phyloP scores from a whole-genome alignment of 2,329 filamentous ascomycete species.

The Beauveria australis region DNA sequence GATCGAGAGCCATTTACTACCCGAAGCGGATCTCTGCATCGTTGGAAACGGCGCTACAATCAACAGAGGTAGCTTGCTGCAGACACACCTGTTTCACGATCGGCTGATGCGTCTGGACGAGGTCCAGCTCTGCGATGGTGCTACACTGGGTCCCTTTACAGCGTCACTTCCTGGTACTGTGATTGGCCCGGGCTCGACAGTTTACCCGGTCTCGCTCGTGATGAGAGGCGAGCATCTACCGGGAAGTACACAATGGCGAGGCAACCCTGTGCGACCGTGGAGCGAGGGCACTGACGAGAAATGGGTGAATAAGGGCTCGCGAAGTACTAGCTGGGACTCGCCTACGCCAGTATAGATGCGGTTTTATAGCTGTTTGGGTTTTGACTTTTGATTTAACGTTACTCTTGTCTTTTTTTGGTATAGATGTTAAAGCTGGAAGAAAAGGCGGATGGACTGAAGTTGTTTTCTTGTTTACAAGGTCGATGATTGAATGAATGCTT shows the following conservation, averaged over 20 bases:
- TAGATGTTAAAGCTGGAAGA: background rate
- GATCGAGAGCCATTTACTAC: slow-evolving; percentile 17
- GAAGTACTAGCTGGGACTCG: slow-evolving; percentile 2
- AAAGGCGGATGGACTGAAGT: background rate
- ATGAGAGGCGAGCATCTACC: slow-evolving; percentile 18
- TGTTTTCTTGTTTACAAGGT: background rate
- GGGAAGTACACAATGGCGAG: slow-evolving; percentile 15
- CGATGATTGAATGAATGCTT: background rate
- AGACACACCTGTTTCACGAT: slow-evolving; percentile 18
- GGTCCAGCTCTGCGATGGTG: slow-evolving; percentile 14
- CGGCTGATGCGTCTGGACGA: slow-evolving; percentile 17
- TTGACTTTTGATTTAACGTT: background rate
- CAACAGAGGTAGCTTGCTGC: slow-evolving; percentile 16
- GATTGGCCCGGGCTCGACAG: slow-evolving; percentile 15
- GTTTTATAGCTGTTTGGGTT: background rate
- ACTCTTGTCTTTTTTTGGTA: background rate
- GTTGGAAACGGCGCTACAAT: slow-evolving; percentile 15
- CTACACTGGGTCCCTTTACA: slow-evolving; percentile 15
- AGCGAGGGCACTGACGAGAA: background rate
- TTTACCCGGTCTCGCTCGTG: slow-evolving; percentile 15
- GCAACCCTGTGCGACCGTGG: slow-evolving; percentile 17
- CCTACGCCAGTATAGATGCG: background rate
- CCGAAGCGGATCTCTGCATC: slow-evolving; percentile 15
- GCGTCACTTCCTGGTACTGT: slow-evolving; percentile 16
- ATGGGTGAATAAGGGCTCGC: background rate